A percentile compares a stretch with the other conserved stretches of the same genome.
phyloP scores from a whole-genome alignment of 2,329 filamentous ascomycete species.

The Delphinella strobiligena region DNA sequence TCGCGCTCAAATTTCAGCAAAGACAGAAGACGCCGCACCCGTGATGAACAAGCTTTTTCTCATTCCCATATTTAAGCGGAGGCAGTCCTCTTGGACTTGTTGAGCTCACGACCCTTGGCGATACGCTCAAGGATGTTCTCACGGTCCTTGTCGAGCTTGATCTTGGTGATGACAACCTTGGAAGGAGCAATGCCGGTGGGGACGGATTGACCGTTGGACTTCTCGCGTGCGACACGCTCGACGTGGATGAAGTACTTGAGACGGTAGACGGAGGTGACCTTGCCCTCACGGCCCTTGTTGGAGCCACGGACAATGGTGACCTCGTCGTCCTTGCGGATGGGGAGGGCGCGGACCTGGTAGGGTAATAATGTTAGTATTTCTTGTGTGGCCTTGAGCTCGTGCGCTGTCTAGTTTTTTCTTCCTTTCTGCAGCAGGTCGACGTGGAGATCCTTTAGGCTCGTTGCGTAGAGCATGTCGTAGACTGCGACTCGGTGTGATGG shows the following conservation, averaged over 20 bases:
- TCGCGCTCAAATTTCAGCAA: not conserved
- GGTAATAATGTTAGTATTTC: conserved; percentile 6
- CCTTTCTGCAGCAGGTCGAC: not conserved
- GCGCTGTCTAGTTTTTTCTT: too few relatives aligned
- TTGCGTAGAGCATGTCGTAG: too few relatives aligned
- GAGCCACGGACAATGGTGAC: conserved; percentile 82
- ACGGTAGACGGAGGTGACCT: conserved; percentile 94
- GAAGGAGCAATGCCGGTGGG: conserved; percentile 89
- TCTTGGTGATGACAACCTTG: conserved; percentile 97
- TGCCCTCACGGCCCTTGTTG: conserved; percentile 98
- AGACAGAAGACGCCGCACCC: not conserved
- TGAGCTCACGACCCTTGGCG: conserved; percentile 63
- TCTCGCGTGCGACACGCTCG: conserved; percentile 93
- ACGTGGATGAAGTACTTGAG: conserved; percentile 97
- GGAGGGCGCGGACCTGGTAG: conserved; percentile 76
- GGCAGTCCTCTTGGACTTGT: conserved; percentile 52
- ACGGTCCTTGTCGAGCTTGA: conserved; percentile 95
- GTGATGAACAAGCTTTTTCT: conserved; percentile 4
- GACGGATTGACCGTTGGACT: conserved; percentile 92
- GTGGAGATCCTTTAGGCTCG: too few relatives aligned
- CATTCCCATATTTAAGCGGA: conserved; percentile 12
- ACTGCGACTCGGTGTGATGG: too few relatives aligned
- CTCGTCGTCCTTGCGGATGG: conserved; percentile 79
- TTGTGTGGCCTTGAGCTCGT: too few relatives aligned
- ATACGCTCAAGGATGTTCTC: conserved; percentile 80